phyloP scores from a whole-genome alignment of 345 rosid genomes.

The Dimocarpus longan region DNA sequence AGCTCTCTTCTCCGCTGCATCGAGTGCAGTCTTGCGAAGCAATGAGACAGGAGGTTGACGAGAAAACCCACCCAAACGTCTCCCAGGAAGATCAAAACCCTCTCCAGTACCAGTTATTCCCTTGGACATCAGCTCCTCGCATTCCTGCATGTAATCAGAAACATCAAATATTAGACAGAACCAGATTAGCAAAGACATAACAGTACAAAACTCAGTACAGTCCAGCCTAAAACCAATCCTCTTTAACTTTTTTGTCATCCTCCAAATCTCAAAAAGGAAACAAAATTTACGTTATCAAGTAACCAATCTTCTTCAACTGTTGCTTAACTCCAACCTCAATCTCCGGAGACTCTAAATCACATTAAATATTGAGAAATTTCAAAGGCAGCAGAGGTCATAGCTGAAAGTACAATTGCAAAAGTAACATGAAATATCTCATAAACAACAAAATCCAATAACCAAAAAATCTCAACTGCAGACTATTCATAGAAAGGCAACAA shows the following conservation, averaged over 20 bases:
- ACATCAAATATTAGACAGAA: constrained; percentile 12
- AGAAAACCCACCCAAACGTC: constrained; percentile 78
- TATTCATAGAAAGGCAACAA: not conserved
- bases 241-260: not conserved
- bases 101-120: constrained; percentile 71
- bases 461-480: not conserved
- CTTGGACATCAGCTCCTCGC: constrained; percentile 75
- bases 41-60: constrained; percentile 67
- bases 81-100: constrained; percentile 82
- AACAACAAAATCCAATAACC: not conserved
- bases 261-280: not conserved
- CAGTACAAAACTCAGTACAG: not conserved
- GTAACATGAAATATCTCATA: not conserved
- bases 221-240: constrained; percentile 3
- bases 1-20: constrained; percentile 79
- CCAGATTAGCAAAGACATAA: not conserved
- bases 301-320: not conserved
- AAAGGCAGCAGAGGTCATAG: constrained; percentile 9
- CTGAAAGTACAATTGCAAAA: not conserved
- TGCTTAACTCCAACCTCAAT: not conserved
- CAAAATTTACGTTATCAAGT: not conserved
- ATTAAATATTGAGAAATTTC: not conserved
- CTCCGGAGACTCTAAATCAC: not conserved
- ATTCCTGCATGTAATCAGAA: constrained; percentile 51
- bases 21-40: constrained; percentile 57